phyloP scores from a whole-genome alignment of 202 grass and related monocot species.

The Sporobolus alterniflorus region DNA sequence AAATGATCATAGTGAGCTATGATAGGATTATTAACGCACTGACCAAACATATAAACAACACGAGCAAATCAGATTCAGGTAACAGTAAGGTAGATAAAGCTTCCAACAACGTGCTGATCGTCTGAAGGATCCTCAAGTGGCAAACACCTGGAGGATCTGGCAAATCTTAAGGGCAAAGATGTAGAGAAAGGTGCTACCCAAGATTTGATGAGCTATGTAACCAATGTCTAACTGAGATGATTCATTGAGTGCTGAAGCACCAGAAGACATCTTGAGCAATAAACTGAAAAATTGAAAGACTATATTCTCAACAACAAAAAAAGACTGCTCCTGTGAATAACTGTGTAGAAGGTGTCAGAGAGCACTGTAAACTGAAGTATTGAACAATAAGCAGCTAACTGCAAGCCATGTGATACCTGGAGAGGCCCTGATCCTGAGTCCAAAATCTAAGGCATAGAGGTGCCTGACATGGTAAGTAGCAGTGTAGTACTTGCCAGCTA shows the following conservation, averaged over 20 bases:
- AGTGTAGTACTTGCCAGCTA: no score
- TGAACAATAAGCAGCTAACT: background rate
- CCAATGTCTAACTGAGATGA: background rate
- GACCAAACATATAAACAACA: background rate
- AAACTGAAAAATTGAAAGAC: background rate
- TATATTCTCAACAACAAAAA: no score
- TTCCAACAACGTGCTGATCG: background rate
- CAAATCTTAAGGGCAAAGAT: background rate
- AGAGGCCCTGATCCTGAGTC: background rate
- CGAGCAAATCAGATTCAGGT: background rate
- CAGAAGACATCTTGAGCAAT: background rate
- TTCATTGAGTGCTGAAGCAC: background rate
- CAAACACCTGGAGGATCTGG: no score
- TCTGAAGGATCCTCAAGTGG: background rate
- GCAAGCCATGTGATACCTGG: background rate
- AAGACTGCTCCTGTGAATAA: background rate
- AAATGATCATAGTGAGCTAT: conserved; percentile 2
- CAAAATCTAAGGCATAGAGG: background rate
- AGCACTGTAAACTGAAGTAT: background rate
- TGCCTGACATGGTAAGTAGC: background rate
- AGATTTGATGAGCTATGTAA: no score
- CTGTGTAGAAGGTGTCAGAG: background rate
- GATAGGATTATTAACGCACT: background rate
- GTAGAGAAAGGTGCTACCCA: background rate
- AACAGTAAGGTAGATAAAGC: background rate